Conservation (phyloP, 2,329 filamentous ascomycete genomes). For the Penicillium paneum region DNA sequence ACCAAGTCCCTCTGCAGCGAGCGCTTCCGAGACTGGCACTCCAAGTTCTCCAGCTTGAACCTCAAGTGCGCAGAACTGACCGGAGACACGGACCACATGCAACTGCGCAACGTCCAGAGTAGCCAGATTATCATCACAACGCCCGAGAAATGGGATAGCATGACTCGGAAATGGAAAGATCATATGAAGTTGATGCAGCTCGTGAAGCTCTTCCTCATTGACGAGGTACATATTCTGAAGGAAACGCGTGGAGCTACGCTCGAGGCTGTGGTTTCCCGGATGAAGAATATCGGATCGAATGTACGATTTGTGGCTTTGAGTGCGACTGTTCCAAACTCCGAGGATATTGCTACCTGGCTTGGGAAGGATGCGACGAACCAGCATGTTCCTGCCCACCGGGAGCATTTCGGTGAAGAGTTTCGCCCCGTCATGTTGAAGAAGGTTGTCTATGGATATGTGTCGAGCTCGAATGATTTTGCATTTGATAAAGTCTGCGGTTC, state of each 20-base stretch:
- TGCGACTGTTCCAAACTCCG: constrained; percentile 77
- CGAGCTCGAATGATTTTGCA: constrained; percentile 65
- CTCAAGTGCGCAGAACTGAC: constrained; percentile 74
- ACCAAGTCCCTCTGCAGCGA: constrained; percentile 81
- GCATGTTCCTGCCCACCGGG: constrained; percentile 61
- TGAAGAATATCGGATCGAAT: constrained; percentile 74
- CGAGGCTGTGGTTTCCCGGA: constrained; percentile 79
- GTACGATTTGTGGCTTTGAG: constrained; percentile 79
- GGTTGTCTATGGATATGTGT: constrained; percentile 69
- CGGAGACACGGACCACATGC: constrained; percentile 68
- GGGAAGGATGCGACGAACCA: constrained; percentile 62
- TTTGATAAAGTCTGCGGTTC: constrained; percentile 69
- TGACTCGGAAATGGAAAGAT: constrained; percentile 83
- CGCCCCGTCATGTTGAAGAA: constrained; percentile 74
- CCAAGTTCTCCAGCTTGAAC: constrained; percentile 66
- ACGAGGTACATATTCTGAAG: constrained; percentile 84
- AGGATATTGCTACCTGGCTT: constrained; percentile 77
- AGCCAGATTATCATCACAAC: constrained; percentile 83
- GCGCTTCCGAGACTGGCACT: constrained; percentile 70
- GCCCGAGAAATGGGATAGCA: constrained; percentile 88
- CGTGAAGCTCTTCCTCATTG: constrained; percentile 76
- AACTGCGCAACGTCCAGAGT: constrained; percentile 66
- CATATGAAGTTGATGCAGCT: constrained; percentile 70
- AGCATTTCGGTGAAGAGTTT: constrained; percentile 75
- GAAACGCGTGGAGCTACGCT: constrained; percentile 74